Evolutionary conservation across 768 basidiomycete genomes (phyloP), one percentile per base, ranked within the genome.

Genomic region (Phaeolepiota aurea): DNA sequence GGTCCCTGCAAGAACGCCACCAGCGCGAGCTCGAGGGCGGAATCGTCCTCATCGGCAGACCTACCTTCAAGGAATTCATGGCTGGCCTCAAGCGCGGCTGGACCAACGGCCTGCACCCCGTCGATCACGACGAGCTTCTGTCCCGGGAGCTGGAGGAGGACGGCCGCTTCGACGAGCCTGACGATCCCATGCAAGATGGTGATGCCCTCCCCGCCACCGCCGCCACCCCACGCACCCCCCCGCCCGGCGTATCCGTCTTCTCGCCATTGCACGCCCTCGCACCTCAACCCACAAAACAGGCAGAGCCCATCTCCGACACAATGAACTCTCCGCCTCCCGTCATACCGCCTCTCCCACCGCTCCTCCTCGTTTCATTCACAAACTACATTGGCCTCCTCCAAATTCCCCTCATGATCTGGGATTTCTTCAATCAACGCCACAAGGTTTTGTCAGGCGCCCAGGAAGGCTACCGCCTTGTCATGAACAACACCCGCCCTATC

Each of bases 61-160:
- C 87, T 23, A 86, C 89, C 0, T 74, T 94, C 62, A 99, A 97
- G 65, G 96, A 99, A 64, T 98, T 87, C 58, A 77, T 97, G 77
- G 72, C 79, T 41, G 96, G 94, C 2, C 55, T 97, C 31, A 77
- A 73, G 54, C 70, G 74, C 40, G 96, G 96, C 2, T 99, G 88
- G 87, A 77, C 82, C 14, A 79, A 80, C 20, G 68, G 77, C 1
- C 58, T 89, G 21, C 72, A 81, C 35, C 72, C 74, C 38, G 64
- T 82, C 40, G 85, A 88, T 54, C 62, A 65, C 23, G 89, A 93
- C 43, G 82, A 89, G 40, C 58, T 64, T 23, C 65, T 92, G n/a
- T 69, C 85, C 0, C 70, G 65, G 41, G 69, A 74, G 46, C 59
- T 92, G 35, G 79, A 80, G 50, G 65, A 69, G 19, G 90, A 96